These are phyloP conservation scores for Centrapalus pauciflorus DNA, from an alignment of 129 eudicot genomes.

Conservation along the genomic window DNA sequence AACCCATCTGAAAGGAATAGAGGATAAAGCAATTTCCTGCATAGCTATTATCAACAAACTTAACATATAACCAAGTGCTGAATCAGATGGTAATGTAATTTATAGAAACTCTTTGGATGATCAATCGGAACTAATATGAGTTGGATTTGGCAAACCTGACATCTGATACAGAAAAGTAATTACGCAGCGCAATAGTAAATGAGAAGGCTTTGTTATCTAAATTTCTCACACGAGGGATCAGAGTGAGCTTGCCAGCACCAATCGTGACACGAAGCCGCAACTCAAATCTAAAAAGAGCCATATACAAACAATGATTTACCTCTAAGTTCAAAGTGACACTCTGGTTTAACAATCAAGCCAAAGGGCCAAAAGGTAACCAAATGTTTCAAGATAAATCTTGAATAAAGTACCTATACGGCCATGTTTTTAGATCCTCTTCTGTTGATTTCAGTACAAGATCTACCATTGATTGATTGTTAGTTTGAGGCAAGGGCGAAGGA, in stretches of 20 bases:
- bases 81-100: not conserved
- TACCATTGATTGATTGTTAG: constrained; percentile 57
- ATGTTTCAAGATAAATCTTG: not conserved
- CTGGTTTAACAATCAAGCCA: constrained; percentile 1
- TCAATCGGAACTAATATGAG: not conserved
- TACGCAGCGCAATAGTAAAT: constrained; percentile 64
- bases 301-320: not conserved
- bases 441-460: constrained; percentile 72
- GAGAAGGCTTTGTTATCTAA: constrained; percentile 66
- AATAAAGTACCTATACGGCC: constrained; percentile 65
- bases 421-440: constrained; percentile 77
- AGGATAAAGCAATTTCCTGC: constrained; percentile 10
- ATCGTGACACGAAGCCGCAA: constrained; percentile 64
- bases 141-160: constrained; percentile 60
- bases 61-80: not conserved
- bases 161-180: constrained; percentile 78
- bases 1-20: constrained; percentile 19
- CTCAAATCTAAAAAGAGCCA: constrained; percentile 66
- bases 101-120: not conserved
- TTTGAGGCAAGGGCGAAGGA: constrained; percentile 75
- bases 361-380: not conserved
- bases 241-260: constrained; percentile 54
- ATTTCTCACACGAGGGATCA: constrained; percentile 87
- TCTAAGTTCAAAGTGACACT: not conserved
- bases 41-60: not conserved